A percentile compares a stretch with the other conserved stretches of the same genome.
Evolutionary conservation across 2,329 filamentous ascomycete genomes (phyloP).

Genomic region (Aciculosporium take): DNA sequence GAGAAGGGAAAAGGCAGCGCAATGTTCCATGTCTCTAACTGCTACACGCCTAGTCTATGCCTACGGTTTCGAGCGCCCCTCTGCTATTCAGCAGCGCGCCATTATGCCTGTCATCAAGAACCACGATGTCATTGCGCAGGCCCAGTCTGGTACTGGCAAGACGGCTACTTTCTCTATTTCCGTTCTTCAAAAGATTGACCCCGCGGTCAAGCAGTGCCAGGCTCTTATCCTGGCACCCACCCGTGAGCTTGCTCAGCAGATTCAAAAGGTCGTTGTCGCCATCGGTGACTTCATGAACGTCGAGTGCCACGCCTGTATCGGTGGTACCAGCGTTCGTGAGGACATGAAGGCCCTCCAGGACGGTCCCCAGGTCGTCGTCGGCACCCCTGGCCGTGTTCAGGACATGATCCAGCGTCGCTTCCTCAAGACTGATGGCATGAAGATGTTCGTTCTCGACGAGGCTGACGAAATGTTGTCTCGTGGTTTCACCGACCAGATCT

Average conservation of each 20-base stretch:
- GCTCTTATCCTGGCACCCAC: conserved; percentile 95
- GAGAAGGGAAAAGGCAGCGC: not conserved
- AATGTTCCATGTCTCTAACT: not conserved
- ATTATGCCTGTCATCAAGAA: conserved; percentile 99
- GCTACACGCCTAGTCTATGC: conserved; percentile 55
- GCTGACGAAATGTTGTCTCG: conserved; percentile 99
- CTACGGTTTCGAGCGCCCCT: conserved; percentile 99
- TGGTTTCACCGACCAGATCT: conserved; percentile 99
- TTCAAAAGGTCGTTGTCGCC: conserved; percentile 97
- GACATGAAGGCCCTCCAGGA: conserved; percentile 97
- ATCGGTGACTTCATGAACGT: conserved; percentile 99
- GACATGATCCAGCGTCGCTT: conserved; percentile 99
- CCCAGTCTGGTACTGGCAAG: conserved; percentile 99
- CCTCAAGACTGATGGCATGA: conserved; percentile 94
- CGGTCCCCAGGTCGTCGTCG: conserved; percentile 92
- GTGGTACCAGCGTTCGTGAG: conserved; percentile 93
- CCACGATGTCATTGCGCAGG: conserved; percentile 98
- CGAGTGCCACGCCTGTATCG: conserved; percentile 98
- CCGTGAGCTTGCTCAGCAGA: conserved; percentile 96
- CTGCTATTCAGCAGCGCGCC: conserved; percentile 98
- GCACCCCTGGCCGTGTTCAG: conserved; percentile 94
- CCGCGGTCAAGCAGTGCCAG: conserved; percentile 90
- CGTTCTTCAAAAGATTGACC: conserved; percentile 96
- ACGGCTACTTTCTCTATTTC: conserved; percentile 99
- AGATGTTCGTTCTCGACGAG: conserved; percentile 99